phyloP scores from a whole-genome alignment of 257 asterid genomes.

The Buddleja alternifolia region DNA sequence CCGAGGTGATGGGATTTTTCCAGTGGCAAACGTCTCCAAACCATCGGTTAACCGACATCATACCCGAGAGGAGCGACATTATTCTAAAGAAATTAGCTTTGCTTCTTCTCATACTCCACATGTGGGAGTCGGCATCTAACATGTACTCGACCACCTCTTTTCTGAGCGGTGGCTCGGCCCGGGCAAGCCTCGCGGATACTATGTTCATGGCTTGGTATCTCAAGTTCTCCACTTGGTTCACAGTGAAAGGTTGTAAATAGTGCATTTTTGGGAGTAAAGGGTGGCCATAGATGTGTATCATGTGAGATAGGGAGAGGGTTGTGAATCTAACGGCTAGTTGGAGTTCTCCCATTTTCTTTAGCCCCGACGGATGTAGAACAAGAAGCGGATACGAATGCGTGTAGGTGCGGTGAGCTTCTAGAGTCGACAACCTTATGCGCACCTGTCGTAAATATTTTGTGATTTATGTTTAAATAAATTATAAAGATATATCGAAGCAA shows the following conservation, averaged over 20 bases:
- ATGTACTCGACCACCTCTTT: constrained; percentile 77
- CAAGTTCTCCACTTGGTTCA: constrained; percentile 63
- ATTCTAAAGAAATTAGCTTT: constrained; percentile 74
- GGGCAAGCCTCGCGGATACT: constrained; percentile 60
- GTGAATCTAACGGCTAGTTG: constrained; percentile 70
- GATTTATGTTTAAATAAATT: too few relatives aligned
- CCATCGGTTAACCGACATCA: constrained; percentile 55
- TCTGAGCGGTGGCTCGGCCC: constrained; percentile 81
- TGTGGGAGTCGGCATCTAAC: constrained; percentile 75
- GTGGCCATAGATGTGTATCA: constrained; percentile 52
- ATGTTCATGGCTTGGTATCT: constrained; percentile 77
- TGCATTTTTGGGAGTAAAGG: constrained; percentile 84
- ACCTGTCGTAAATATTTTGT: too few relatives aligned
- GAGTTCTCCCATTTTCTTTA: constrained; percentile 80
- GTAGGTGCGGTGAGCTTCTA: constrained; percentile 61
- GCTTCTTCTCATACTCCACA: constrained; percentile 90
- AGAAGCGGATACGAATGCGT: constrained; percentile 71
- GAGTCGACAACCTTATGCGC: constrained; percentile 60
- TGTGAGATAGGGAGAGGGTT: constrained; percentile 57
- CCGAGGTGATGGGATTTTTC: constrained; percentile 62
- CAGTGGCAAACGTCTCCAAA: constrained; percentile 56
- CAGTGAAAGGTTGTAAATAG: constrained; percentile 66
- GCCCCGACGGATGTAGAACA: constrained; percentile 67
- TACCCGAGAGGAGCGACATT: constrained; percentile 57
- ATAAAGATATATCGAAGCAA: too few relatives aligned